Percentiles rank a stretch among this genome's conserved stretches.
These are phyloP conservation scores for Tricholoma bakamatsutake DNA, from an alignment of 768 basidiomycete species.

Conservation along the genomic window DNA sequence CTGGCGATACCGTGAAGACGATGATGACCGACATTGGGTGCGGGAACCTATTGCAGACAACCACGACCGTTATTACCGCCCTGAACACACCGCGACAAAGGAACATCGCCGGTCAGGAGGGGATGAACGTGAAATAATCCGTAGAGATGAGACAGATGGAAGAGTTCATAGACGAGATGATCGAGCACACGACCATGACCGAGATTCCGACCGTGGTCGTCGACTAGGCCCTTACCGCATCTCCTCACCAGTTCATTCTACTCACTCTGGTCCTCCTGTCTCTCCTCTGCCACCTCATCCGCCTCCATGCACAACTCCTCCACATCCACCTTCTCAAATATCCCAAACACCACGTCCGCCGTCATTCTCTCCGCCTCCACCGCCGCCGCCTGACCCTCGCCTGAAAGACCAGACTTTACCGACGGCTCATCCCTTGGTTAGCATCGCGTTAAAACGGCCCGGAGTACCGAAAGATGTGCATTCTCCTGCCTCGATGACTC, in stretches of 20 bases:
- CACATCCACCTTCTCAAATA: constrained; percentile 14
- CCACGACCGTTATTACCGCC: constrained; percentile 23
- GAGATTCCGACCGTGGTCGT: constrained; percentile 18
- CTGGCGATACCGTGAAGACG: constrained; percentile 17
- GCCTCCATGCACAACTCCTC: constrained; percentile 18
- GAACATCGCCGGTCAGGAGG: constrained; percentile 17
- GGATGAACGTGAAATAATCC: constrained; percentile 31
- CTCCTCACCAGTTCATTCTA: constrained; percentile 10
- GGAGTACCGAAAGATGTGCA: constrained; percentile 39
- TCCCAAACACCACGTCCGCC: constrained; percentile 13
- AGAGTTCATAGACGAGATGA: constrained; percentile 7
- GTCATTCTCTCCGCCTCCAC: constrained; percentile 25
- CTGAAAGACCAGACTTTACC: constrained; percentile 20
- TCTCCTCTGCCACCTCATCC: constrained; percentile 13
- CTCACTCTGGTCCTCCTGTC: constrained; percentile 14
- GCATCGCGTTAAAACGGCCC: constrained; percentile 42
- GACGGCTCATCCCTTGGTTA: constrained; percentile 31
- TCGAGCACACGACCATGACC: constrained; percentile 12
- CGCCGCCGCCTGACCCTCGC: constrained; percentile 28
- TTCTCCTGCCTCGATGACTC: constrained; percentile 37
- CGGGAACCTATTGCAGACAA: constrained; percentile 9
- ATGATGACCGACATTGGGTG: constrained; percentile 18
- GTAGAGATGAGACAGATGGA: constrained; percentile 22
- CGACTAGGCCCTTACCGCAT: constrained; percentile 17
- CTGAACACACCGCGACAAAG: constrained; percentile 12